Conservation (phyloP, 2,329 filamentous ascomycete genomes). For the Juglanconis sp. region DNA sequence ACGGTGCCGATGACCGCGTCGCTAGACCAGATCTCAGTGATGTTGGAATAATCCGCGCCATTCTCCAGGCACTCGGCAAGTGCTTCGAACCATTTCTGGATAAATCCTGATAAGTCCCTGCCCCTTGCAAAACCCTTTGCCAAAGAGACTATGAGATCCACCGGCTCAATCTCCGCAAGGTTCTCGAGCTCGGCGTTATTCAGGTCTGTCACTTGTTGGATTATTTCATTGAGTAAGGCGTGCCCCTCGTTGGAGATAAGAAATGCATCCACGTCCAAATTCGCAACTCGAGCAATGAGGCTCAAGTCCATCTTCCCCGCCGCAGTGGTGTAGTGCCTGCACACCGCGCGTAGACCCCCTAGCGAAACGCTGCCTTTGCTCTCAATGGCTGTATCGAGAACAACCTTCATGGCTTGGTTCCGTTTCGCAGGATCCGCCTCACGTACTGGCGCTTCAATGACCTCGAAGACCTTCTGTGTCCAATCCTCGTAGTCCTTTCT, state of each 20-base stretch:
- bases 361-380: conserved; percentile 32
- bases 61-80: conserved; percentile 32
- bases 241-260: conserved; percentile 35
- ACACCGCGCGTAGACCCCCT: conserved; percentile 40
- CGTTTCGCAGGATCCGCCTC: conserved; percentile 19
- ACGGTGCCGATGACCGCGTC: conserved; percentile 23
- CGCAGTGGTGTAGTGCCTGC: conserved; percentile 39
- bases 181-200: conserved; percentile 16
- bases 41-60: conserved; percentile 10
- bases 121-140: conserved; percentile 42
- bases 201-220: conserved; percentile 31
- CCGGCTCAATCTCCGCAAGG: conserved; percentile 11
- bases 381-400: conserved; percentile 32
- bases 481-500: conserved; percentile 38
- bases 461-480: conserved; percentile 36
- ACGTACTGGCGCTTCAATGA: conserved; percentile 28
- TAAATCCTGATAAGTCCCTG: conserved; percentile 43
- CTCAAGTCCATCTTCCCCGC: conserved; percentile 38
- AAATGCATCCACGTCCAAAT: conserved; percentile 47
- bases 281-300: conserved; percentile 38
- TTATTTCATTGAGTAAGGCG: conserved; percentile 37
- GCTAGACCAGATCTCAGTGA: conserved; percentile 26
- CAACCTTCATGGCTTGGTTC: conserved; percentile 25
- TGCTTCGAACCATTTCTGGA: conserved; percentile 45
- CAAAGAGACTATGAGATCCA: conserved; percentile 39